phyloP scores from a whole-genome alignment of 148 eudicot species.

The Rhododendron ovatum region DNA sequence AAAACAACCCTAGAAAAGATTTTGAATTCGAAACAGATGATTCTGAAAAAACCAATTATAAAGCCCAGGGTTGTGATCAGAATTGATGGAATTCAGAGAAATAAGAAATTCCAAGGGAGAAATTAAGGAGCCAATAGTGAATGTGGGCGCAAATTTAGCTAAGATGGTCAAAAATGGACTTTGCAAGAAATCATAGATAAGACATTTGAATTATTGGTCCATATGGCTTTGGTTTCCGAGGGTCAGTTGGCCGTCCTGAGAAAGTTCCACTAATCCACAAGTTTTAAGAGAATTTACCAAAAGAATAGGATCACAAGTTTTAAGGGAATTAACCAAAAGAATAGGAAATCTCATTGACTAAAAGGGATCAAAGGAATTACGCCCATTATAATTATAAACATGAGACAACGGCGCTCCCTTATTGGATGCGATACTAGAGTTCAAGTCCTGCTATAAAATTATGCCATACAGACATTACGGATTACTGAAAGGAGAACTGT shows the following conservation, averaged over 20 bases:
- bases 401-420: not conserved
- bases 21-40: not conserved
- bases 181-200: not conserved
- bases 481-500: not conserved
- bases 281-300: not conserved
- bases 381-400: not conserved
- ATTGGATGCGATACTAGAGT: not conserved
- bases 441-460: not conserved
- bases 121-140: not conserved
- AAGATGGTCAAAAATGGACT: not conserved
- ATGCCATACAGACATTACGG: not conserved
- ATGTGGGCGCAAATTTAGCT: not conserved
- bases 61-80: no score
- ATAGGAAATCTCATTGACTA: not conserved
- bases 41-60: not conserved
- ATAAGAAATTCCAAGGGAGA: not conserved
- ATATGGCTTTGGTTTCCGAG: not conserved
- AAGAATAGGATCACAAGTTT: not conserved
- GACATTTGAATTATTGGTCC: not conserved
- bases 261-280: not conserved
- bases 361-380: not conserved
- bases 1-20: constrained; percentile 1
- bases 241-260: not conserved
- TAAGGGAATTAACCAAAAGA: not conserved
- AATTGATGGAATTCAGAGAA: not conserved